phyloP scores from a whole-genome alignment of 805 yeast genomes.

The Zygotorulaspora danielsina region DNA sequence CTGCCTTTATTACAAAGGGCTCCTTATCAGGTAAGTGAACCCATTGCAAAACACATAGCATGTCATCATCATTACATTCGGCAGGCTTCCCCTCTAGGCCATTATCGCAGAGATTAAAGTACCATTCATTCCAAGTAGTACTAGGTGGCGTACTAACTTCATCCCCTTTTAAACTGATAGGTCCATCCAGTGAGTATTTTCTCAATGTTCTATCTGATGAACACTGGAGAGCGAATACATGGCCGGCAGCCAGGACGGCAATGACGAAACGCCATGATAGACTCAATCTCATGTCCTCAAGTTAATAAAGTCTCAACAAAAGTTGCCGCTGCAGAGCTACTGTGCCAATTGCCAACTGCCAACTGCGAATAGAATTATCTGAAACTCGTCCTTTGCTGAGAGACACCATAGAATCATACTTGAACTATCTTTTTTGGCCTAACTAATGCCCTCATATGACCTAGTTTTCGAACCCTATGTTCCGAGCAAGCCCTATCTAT shows the following conservation, averaged over 20 bases:
- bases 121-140: slow-evolving; percentile 57
- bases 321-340: too few relatives aligned
- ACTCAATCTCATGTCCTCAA: too few relatives aligned
- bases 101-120: slow-evolving; percentile 62
- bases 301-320: too few relatives aligned
- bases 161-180: slow-evolving; percentile 2
- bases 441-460: too few relatives aligned
- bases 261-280: too few relatives aligned
- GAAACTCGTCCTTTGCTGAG: too few relatives aligned
- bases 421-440: too few relatives aligned
- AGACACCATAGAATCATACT: too few relatives aligned
- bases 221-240: background rate
- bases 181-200: slow-evolving; percentile 20
- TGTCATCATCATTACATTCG: slow-evolving; percentile 66
- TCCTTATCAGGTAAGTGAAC: slow-evolving; percentile 48
- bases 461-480: too few relatives aligned
- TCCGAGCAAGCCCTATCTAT: too few relatives aligned
- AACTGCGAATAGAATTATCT: too few relatives aligned
- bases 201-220: slow-evolving; percentile 12
- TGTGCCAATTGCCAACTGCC: too few relatives aligned
- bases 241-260: background rate
- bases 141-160: slow-evolving; percentile 76
- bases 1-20: slow-evolving; percentile 53
- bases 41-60: slow-evolving; percentile 70
- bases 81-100: slow-evolving; percentile 34